phyloP scores from a whole-genome alignment of 148 eudicot genomes.

The Rhododendron kiyosumense region DNA sequence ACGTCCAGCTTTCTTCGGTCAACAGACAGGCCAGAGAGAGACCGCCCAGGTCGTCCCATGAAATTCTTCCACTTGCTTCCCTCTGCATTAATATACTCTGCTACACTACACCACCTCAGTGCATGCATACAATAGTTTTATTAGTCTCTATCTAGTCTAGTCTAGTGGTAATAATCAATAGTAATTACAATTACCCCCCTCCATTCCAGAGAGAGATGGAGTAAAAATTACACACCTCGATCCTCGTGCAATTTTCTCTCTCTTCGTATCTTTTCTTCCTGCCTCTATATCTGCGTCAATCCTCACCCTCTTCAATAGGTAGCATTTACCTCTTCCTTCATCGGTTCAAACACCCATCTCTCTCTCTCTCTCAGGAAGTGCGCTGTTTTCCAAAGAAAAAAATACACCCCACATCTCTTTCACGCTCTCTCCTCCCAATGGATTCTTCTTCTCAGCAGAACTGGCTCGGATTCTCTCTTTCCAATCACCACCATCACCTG shows the following conservation, averaged over 20 bases:
- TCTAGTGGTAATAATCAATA: not conserved
- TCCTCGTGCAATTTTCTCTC: conserved; percentile 2
- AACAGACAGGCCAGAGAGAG: conserved; percentile 8
- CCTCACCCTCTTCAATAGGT: not conserved
- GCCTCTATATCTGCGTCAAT: conserved; percentile 19
- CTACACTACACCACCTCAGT: not conserved
- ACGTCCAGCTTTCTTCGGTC: not conserved
- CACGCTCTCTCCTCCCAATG: conserved; percentile 12
- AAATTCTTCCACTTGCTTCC: conserved; percentile 14
- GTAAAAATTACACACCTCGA: not conserved
- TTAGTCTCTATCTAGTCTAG: not conserved
- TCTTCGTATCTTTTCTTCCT: not conserved
- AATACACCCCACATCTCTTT: conserved; percentile 3
- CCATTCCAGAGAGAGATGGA: not conserved
- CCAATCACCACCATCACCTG: conserved; percentile 21
- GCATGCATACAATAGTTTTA: not conserved
- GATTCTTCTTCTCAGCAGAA: conserved; percentile 28
- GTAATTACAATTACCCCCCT: not conserved
- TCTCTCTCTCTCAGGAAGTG: conserved; percentile 7
- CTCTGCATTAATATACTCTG: conserved; percentile 1
- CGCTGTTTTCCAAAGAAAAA: conserved; percentile 23
- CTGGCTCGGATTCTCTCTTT: conserved; percentile 49
- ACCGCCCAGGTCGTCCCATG: conserved; percentile 19
- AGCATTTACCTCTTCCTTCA: not conserved
- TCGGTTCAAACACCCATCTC: conserved; percentile 7